Conservation (phyloP, 2,329 filamentous ascomycete species). For the Diaporthe helianthi region DNA sequence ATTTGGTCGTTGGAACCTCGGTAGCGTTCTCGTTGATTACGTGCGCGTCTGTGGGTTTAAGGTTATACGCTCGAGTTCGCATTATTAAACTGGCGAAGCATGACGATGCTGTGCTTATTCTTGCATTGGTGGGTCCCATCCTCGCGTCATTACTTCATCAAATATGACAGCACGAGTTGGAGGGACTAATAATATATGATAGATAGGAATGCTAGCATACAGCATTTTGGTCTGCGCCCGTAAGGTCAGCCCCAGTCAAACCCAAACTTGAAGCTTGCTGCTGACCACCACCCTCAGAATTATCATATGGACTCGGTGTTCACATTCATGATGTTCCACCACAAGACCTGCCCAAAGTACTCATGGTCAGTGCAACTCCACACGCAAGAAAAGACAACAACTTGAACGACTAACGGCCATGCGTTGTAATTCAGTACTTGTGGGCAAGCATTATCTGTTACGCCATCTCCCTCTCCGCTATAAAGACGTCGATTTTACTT, state of each 20-base stretch:
- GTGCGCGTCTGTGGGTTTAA: slow-evolving; percentile 18
- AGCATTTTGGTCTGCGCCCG: slow-evolving; percentile 8
- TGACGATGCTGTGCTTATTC: slow-evolving; percentile 4
- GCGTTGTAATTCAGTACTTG: neutral
- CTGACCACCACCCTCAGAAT: neutral
- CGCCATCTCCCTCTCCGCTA: neutral
- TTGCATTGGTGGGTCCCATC: neutral
- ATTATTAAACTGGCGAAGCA: slow-evolving; percentile 9
- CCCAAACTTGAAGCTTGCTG: neutral
- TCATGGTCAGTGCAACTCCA: neutral
- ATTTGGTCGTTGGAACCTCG: neutral
- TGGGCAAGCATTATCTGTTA: slow-evolving; percentile 19
- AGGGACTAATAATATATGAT: neutral
- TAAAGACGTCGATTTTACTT: neutral
- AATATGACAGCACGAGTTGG: neutral
- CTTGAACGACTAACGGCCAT: neutral
- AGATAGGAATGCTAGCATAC: slow-evolving; percentile 12
- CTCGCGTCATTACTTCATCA: neutral
- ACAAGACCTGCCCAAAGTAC: neutral
- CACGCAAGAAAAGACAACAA: no score
- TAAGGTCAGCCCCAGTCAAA: neutral
- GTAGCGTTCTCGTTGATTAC: slow-evolving; percentile 5
- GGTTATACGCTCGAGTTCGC: slow-evolving; percentile 14
- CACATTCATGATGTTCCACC: neutral
- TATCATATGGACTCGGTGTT: neutral